Percentiles rank a stretch among this genome's conserved stretches.
phyloP scores from a whole-genome alignment of 805 yeast species.

The Schwanniomyces polymorphus region DNA sequence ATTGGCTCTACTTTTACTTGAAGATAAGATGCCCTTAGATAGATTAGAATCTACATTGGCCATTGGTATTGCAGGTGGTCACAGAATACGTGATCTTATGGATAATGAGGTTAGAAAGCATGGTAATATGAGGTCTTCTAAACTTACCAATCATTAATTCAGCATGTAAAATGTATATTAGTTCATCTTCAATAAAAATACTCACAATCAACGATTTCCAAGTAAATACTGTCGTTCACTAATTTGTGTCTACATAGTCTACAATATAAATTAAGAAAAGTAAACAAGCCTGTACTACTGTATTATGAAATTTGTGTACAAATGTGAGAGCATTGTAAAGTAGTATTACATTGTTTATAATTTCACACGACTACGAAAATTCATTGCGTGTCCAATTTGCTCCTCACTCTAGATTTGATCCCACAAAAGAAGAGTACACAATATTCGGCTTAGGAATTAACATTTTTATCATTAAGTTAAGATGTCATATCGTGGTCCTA shows the following conservation, averaged over 20 bases:
- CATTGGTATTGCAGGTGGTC: constrained; percentile 85
- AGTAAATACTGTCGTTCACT: background rate
- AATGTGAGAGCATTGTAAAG: background rate
- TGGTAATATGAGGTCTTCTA: constrained; percentile 48
- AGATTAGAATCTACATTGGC: constrained; percentile 72
- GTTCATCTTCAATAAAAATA: background rate
- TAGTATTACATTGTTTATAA: background rate
- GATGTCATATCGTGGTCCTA: constrained; percentile 48
- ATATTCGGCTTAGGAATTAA: background rate
- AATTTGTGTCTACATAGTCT: background rate
- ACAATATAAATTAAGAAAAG: background rate
- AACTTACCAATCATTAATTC: constrained; percentile 4
- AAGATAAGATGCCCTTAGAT: constrained; percentile 84
- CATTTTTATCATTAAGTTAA: background rate
- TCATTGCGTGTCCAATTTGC: constrained; percentile 5
- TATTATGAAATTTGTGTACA: background rate
- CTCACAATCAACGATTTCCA: background rate
- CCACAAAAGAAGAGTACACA: background rate
- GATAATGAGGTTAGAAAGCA: constrained; percentile 78
- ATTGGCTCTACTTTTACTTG: constrained; percentile 72
- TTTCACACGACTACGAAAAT: constrained; percentile 2
- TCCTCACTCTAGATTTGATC: constrained; percentile 2
- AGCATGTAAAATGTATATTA: constrained; percentile 1
- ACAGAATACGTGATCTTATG: constrained; percentile 79
- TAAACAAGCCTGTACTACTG: background rate